Percentiles rank a stretch among this genome's conserved stretches.
Evolutionary conservation across 192 early-diverging fungal species (phyloP).

Genomic region (Phycomyces nitens): DNA sequence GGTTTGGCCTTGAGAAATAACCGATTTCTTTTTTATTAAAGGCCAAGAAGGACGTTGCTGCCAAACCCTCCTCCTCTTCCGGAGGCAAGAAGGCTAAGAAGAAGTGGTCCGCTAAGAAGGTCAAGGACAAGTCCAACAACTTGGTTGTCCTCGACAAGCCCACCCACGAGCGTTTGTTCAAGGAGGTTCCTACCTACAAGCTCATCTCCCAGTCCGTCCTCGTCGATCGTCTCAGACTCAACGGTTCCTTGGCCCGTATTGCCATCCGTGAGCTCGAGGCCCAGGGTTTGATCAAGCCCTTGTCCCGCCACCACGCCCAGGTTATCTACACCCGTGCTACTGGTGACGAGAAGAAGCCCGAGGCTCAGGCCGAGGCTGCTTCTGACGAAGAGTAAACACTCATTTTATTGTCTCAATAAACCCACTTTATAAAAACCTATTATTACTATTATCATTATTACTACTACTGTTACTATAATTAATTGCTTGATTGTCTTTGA

Average conservation of each 20-base stretch:
- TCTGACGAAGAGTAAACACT: conserved; percentile 36
- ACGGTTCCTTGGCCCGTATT: conserved; percentile 93
- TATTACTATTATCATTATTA: background rate
- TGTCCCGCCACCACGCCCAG: conserved; percentile 90
- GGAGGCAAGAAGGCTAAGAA: conserved; percentile 60
- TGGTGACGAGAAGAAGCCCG: conserved; percentile 46
- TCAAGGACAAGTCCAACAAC: conserved; percentile 99
- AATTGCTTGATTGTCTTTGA: too few relatives aligned
- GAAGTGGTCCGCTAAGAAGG: conserved; percentile 99
- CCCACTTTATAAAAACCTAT: background rate
- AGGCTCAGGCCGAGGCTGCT: conserved; percentile 22
- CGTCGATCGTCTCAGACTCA: conserved; percentile 97
- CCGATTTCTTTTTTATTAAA: conserved; percentile 20
- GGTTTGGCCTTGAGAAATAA: too few relatives aligned
- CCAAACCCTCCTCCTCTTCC: conserved; percentile 52
- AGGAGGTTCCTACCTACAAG: conserved; percentile 99
- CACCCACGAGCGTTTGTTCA: conserved; percentile 97
- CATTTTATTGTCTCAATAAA: background rate
- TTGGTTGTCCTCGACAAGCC: conserved; percentile 94
- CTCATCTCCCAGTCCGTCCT: conserved; percentile 97
- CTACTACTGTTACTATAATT: background rate
- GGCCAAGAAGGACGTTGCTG: conserved; percentile 62
- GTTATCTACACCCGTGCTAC: conserved; percentile 74
- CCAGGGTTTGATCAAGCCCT: conserved; percentile 89
- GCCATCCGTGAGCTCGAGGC: conserved; percentile 91